Evolutionary conservation across 1,139 yeast species (phyloP), one percentile per base, ranked within the genome.

Genomic region (Blastobotrys apis): DNA sequence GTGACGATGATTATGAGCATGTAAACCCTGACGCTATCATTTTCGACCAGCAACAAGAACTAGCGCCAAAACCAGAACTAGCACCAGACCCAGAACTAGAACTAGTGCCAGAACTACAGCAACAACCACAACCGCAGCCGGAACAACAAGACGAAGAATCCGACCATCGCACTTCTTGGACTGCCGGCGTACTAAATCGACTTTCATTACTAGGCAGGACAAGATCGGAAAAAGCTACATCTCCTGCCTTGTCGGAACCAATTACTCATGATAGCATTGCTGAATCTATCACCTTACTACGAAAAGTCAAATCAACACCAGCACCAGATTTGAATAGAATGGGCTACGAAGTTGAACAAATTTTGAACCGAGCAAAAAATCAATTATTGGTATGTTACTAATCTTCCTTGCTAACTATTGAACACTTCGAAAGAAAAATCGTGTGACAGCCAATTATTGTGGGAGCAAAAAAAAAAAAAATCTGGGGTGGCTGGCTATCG

Each of bases 301-400:
- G n/a, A n/a, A n/a, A n/a, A n/a, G n/a, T 23, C 26, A 19, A 5
- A 35, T 33, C 33, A 8, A 15, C 21, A 12, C 36, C 36, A 17
- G 5, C 21, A 6, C 26, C 19, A 30, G 43, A 39, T 5, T 30
- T 39, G 17, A 9, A 32, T n/a, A 37, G 43, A 8, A 39, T 44
- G 9, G 37, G 44, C 16, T 26, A 33, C 5, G 34, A 34, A 16
- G 49, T 44, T 10, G 47, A 46, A 15, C 44, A 34, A 15, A 43
- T 46, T 12, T 36, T 46, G 21, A 29, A 22, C 31, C 33, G 33
- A 10, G 49, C 49, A 13, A 43, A 37, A 34, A 44, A 40, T 26
- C 49, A 46, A 34, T 22, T 46, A 33, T 31, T 23, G 41, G 49
- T 46, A 39, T 32, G 49, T 43, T 39, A n/a, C 12, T 21, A 15